phyloP scores from a whole-genome alignment of 441 rosid species.

The Erodium moschatum region DNA sequence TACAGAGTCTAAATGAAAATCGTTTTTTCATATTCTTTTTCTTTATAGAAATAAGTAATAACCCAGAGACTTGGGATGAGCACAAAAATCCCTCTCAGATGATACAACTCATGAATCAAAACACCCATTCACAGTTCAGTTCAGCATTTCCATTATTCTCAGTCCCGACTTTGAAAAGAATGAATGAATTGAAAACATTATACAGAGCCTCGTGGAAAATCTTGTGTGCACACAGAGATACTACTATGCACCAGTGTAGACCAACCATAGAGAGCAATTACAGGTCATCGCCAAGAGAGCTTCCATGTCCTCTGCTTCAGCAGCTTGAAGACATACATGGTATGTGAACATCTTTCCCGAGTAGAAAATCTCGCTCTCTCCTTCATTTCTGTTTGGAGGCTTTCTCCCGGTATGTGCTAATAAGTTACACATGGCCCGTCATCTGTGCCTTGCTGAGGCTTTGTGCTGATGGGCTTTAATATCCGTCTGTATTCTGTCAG shows the following conservation, averaged over 20 bases:
- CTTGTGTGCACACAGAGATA: not conserved
- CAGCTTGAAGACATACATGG: not conserved
- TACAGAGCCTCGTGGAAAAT: not conserved
- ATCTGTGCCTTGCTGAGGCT: slow-evolving; percentile 46
- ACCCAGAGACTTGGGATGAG: no score
- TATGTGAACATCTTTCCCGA: not conserved
- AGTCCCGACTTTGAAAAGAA: not conserved
- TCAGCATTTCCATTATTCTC: not conserved
- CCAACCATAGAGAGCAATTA: not conserved
- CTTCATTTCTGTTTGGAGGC: not conserved
- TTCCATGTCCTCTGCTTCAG: no score
- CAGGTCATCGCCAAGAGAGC: not conserved
- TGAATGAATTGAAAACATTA: not conserved
- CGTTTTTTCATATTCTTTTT: no score
- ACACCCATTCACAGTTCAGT: no score
- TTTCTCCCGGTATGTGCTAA: not conserved
- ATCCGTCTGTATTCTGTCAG: slow-evolving; percentile 73
- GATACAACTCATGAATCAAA: no score
- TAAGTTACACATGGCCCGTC: slow-evolving; percentile 11
- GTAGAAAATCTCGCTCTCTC: not conserved
- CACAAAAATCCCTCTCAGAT: no score
- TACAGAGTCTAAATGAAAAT: no score
- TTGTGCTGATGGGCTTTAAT: slow-evolving; percentile 54
- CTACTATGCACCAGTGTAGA: not conserved
- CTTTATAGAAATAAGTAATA: no score